Conservation (phyloP, 495 filamentous ascomycete genomes). For the Aspergillus biplanus region DNA sequence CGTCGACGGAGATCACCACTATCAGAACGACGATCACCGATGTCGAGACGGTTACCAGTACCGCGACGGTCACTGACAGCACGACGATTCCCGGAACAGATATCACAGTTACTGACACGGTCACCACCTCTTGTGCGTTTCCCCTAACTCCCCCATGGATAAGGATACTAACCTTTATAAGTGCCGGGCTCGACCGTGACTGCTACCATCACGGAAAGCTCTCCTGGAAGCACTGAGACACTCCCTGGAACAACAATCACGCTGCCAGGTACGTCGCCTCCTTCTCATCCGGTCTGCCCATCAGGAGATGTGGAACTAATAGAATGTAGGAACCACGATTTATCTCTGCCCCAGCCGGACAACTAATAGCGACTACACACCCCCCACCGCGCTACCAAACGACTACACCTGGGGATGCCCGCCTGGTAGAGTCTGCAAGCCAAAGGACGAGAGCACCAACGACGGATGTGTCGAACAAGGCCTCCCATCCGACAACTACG, state of each 20-base stretch:
- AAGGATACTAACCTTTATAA: background rate
- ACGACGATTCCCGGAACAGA: background rate
- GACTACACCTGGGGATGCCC: constrained; percentile 59
- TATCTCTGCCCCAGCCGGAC: constrained; percentile 36
- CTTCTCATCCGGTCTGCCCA: background rate
- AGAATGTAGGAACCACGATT: background rate
- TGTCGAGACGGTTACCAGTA: background rate
- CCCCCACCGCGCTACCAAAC: constrained; percentile 34
- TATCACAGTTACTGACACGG: background rate
- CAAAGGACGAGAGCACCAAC: constrained; percentile 30
- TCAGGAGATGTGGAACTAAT: background rate
- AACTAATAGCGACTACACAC: constrained; percentile 40
- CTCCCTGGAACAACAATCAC: background rate
- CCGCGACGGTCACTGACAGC: background rate
- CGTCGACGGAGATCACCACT: constrained; percentile 7
- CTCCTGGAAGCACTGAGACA: background rate
- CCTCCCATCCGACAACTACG: constrained; percentile 54
- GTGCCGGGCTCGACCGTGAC: background rate
- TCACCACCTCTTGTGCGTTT: background rate
- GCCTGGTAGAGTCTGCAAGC: constrained; percentile 63
- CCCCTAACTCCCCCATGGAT: background rate
- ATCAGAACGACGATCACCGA: constrained; percentile 17
- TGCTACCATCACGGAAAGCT: constrained; percentile 1
- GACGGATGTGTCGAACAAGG: constrained; percentile 57
- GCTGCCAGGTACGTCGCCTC: constrained; percentile 4